These are phyloP conservation scores for Claviceps cyperi DNA, from an alignment of 2,329 filamentous ascomycete genomes.

Conservation along the genomic window DNA sequence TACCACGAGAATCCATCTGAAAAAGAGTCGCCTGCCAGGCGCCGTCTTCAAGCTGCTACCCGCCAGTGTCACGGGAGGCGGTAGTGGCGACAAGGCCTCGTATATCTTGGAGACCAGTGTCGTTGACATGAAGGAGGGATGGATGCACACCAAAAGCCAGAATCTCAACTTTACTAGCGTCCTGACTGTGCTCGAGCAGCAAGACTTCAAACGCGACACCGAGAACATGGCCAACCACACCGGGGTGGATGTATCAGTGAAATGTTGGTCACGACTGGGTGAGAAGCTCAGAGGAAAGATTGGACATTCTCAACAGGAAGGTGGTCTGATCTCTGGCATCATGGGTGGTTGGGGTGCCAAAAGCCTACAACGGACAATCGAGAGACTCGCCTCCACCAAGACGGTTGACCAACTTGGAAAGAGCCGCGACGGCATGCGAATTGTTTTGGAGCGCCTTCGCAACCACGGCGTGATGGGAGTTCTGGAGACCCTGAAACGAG, in stretches of 20 bases:
- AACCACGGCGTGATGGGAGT: constrained; percentile 44
- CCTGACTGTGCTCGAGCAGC: constrained; percentile 62
- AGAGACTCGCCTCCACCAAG: constrained; percentile 62
- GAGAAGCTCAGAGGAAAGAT: constrained; percentile 47
- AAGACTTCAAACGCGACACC: constrained; percentile 43
- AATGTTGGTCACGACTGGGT: constrained; percentile 57
- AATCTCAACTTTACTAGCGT: constrained; percentile 76
- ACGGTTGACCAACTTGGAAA: constrained; percentile 67
- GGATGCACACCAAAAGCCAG: constrained; percentile 69
- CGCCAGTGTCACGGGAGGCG: constrained; percentile 50
- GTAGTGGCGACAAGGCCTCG: constrained; percentile 51
- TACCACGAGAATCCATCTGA: constrained; percentile 67
- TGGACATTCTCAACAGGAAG: constrained; percentile 30
- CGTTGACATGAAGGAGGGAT: constrained; percentile 65
- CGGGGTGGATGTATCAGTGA: constrained; percentile 58
- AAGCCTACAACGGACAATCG: constrained; percentile 66
- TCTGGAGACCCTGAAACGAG: constrained; percentile 37
- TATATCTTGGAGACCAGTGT: constrained; percentile 72
- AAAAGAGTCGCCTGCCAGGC: constrained; percentile 63
- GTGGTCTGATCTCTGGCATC: constrained; percentile 35
- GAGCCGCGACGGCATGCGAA: constrained; percentile 69
- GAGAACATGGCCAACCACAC: constrained; percentile 29
- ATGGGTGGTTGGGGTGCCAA: constrained; percentile 48
- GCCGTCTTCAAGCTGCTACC: constrained; percentile 66
- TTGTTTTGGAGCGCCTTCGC: constrained; percentile 57